Evolutionary conservation across 1,139 yeast genomes (phyloP), one percentile per base, ranked within the genome.

Genomic region (Hansenula anomala): DNA sequence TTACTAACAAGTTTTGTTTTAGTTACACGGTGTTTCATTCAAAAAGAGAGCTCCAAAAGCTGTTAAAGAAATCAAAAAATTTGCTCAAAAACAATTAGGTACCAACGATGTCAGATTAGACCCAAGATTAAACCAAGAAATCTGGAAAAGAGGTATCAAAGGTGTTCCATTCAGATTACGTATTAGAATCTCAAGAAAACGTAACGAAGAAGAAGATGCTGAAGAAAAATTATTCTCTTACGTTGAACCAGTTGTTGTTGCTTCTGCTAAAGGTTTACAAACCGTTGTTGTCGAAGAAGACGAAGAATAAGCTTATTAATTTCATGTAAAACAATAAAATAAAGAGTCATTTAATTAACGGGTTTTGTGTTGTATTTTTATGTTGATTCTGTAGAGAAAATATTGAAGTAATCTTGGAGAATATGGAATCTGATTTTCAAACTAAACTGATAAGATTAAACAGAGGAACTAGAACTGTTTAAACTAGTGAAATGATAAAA

Each of bases 21-120:
- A 84, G 94, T 86, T 88, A 71, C 95, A 86, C 75, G 97, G 98
- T 80, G 90, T 83, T 63, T 84, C 88, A 75, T 92, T 92, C 96
- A 94, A 92, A 84, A 87, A 87, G 88, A 88, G 97, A 80, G 99
- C 98, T 67, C 99, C 99, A 76, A 86, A 79, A 71, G 98, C 99
- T 63, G 94, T 92, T 76, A 92, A 89, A 86, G 97, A 88, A 73
- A 89, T 94, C 80, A 90, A 88, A 82, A 90, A 87, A 76, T 94
- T 94, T 69, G 97, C 98, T 67, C 80, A 87, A 71, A 81, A 87
- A 77, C 97, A 92, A 85, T 88, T 92, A 95, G 97, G 97, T 69
- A 94, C 99, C 66, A 74, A 87, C 58, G 99, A 94, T 71, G 97
- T 94, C 71, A 94, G 98, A 80, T 77, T 94, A 67, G 97, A 92